These are phyloP conservation scores for Nigrospora oryzae DNA, from an alignment of 2,329 filamentous ascomycete genomes.

Conservation along the genomic window DNA sequence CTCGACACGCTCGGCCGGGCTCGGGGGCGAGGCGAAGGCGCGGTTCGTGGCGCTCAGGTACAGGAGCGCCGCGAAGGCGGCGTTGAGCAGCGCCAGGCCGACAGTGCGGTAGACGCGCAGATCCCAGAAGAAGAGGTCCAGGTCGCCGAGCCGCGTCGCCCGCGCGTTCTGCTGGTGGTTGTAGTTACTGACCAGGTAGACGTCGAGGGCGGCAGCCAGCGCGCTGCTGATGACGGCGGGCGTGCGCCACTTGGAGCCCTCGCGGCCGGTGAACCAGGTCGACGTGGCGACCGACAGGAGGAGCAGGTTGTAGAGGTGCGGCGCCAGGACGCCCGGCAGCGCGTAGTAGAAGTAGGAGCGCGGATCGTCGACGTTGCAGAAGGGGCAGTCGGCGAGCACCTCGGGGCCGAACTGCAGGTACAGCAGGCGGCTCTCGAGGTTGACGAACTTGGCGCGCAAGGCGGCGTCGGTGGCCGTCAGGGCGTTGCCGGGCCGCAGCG, in stretches of 20 bases:
- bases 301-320: conserved; percentile 74
- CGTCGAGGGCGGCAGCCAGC: conserved; percentile 52
- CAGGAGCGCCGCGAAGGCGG: conserved; percentile 52
- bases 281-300: conserved; percentile 69
- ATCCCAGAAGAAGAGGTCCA: conserved; percentile 67
- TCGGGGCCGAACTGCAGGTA: conserved; percentile 79
- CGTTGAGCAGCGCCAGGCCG: conserved; percentile 57
- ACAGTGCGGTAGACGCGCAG: conserved; percentile 55
- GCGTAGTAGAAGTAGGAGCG: conserved; percentile 73
- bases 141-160: conserved; percentile 51
- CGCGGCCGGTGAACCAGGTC: conserved; percentile 50
- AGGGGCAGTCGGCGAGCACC: conserved; percentile 67
- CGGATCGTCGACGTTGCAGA: conserved; percentile 66
- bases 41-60: conserved; percentile 76
- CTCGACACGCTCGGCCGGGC: conserved; percentile 60
- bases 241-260: conserved; percentile 60
- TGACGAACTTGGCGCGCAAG: conserved; percentile 61
- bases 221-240: conserved; percentile 57
- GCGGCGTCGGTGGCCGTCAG: conserved; percentile 54
- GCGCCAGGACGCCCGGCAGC: conserved; percentile 60
- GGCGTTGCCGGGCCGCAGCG: conserved; percentile 35
- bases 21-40: conserved; percentile 57
- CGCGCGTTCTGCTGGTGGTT: conserved; percentile 56
- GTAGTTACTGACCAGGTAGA: conserved; percentile 58
- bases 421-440: conserved; percentile 63